Base-by-base conservation (phyloP, 805 yeast species). In the Hanseniaspora hatyaiensis region DNA sequence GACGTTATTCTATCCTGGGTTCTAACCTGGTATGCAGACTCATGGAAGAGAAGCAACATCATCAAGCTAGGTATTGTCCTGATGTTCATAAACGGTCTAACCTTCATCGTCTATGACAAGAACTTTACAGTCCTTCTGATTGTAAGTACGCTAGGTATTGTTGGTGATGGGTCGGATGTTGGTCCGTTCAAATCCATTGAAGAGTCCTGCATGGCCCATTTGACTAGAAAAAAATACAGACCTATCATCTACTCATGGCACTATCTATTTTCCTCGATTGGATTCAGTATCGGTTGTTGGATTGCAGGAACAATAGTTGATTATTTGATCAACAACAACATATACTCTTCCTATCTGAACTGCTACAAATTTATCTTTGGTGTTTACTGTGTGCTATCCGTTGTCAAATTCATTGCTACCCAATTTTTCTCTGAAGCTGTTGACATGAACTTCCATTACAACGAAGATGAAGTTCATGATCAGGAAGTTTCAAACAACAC, bases 161-260 rank as follows among this genome's bases (percentile, higher is more conserved):
- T 86, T 6, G 82, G 94, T 2, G 77, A 85, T 24, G 94, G 95
- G 20, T 87, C 80, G 57, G 95, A 86, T 57, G 84, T 88, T 0
- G 95, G 95, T 0, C 95, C 95, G 0, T 86, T 86, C 62, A 80
- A 82, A 57, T 76, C 92, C 0, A 77, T 86, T 24, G 95, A 86
- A 60, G 95, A 85, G 58, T 78, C 89, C 1, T 72, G 83, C 33
- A 68, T 86, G 42, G 92, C 95, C 0, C 89, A 83, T 61, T 64
- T 86, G 52, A 80, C 94, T 0, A 77, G 80, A 0, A 71, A 70
- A 31, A 67, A 66, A 47, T 74, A 72, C 49, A 68, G 94, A 39
- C 80, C 94, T 1, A 83, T 77, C 53, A 67, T 84, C 2, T 85
- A 77, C 66, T 92, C 92, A 0, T 67, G 80, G 54, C 84, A 85